Conservation (phyloP, 371 early-diverging fungal genomes). For the Mortierella polycephala region DNA sequence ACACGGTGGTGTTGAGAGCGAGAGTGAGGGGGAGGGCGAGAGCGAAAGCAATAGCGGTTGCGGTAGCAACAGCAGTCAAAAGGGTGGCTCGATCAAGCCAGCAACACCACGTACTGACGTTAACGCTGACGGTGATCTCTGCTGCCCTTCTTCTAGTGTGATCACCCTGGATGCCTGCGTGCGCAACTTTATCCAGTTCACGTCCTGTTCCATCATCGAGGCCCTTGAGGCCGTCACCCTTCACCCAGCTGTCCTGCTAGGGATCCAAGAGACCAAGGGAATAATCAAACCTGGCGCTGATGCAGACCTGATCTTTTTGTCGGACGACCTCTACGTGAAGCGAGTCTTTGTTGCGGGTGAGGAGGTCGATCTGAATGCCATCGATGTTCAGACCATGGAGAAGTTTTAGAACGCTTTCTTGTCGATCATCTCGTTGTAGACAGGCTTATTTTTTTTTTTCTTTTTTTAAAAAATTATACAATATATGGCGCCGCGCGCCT, state of each 20-base stretch:
- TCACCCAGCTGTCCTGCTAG: slow-evolving; percentile 82
- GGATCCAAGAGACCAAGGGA: slow-evolving; percentile 79
- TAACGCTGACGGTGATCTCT: slow-evolving; percentile 42
- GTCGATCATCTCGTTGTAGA: background rate
- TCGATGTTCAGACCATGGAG: slow-evolving; percentile 17
- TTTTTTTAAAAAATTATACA: background rate
- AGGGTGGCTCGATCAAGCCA: background rate
- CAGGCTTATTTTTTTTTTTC: background rate
- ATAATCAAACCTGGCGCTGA: slow-evolving; percentile 80
- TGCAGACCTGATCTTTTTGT: slow-evolving; percentile 83
- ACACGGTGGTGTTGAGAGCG: slow-evolving; percentile 2
- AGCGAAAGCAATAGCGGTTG: background rate
- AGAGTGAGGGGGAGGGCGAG: slow-evolving; percentile 3
- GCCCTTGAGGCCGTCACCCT: slow-evolving; percentile 90
- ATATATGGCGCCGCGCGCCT: no score
- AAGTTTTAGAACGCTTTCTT: slow-evolving; percentile 6
- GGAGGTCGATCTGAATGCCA: slow-evolving; percentile 61
- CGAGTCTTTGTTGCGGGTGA: slow-evolving; percentile 81
- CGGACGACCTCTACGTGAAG: slow-evolving; percentile 72
- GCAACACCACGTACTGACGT: slow-evolving; percentile 5
- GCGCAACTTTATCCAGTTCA: slow-evolving; percentile 83
- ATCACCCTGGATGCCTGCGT: slow-evolving; percentile 80
- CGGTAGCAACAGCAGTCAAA: background rate
- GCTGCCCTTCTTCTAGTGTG: slow-evolving; percentile 61
- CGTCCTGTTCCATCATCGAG: slow-evolving; percentile 82